Conservation (phyloP, 208 protist species). For the Leishmania braziliensis region DNA sequence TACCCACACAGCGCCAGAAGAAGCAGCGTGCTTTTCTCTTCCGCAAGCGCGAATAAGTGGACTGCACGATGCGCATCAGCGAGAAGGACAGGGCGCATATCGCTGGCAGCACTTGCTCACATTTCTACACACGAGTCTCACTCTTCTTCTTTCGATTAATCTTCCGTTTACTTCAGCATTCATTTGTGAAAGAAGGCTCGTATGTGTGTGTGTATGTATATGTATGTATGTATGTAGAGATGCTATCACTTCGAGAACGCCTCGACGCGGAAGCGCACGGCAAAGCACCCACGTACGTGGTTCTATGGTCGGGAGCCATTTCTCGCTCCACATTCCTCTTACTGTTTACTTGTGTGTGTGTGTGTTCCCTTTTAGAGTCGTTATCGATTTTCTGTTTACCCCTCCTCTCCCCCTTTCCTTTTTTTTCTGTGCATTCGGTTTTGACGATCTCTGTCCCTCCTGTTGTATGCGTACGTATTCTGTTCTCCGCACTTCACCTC, state of each 20-base stretch:
- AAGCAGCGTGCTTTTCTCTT: constrained; percentile 36
- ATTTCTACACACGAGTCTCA: background rate
- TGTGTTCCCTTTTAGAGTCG: background rate
- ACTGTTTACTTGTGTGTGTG: background rate
- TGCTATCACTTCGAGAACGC: background rate
- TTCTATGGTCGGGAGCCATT: background rate
- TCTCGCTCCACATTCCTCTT: background rate
- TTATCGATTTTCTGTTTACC: background rate
- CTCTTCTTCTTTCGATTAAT: background rate
- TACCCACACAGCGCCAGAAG: constrained; percentile 43
- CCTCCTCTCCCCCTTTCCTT: background rate
- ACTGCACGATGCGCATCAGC: background rate
- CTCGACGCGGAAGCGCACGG: background rate
- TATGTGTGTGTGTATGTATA: background rate
- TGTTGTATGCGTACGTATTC: background rate
- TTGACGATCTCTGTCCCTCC: background rate
- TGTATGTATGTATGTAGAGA: background rate
- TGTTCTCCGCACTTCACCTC: background rate
- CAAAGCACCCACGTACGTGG: background rate
- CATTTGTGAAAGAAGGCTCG: background rate
- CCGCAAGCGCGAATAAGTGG: constrained; percentile 23
- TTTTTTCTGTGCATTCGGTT: background rate
- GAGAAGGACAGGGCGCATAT: background rate
- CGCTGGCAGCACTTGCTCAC: background rate
- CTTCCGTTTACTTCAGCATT: background rate